Percentiles rank a stretch among this genome's conserved stretches.
phyloP scores from a whole-genome alignment of 31 red algal genomes.

The Odonthalia washingtoniensis region DNA sequence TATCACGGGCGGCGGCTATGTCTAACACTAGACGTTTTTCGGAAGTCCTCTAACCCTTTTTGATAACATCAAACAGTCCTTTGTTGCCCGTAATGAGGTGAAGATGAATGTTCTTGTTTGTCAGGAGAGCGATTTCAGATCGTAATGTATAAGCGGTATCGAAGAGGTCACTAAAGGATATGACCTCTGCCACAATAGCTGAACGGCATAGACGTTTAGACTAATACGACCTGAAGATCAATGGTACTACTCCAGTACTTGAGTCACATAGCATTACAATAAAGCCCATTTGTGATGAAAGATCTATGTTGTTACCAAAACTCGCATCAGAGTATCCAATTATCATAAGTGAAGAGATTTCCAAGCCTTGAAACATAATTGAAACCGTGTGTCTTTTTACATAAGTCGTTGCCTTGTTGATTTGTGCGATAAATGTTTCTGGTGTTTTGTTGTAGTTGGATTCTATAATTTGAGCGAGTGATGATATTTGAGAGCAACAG shows the following conservation, averaged over 20 bases:
- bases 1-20: not conserved
- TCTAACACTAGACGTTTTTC: conserved; percentile 10
- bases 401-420: too few relatives aligned
- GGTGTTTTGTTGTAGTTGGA: too few relatives aligned
- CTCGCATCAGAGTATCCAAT: conserved; percentile 8
- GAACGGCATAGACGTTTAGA: not conserved
- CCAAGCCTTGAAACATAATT: too few relatives aligned
- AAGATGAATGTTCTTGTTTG: not conserved
- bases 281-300: too few relatives aligned
- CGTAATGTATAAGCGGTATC: not conserved
- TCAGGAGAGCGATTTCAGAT: not conserved
- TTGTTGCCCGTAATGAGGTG: not conserved
- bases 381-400: too few relatives aligned
- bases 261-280: too few relatives aligned
- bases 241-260: too few relatives aligned
- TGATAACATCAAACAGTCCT: conserved; percentile 5
- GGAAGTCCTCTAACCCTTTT: not conserved
- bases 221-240: not conserved
- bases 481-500: too few relatives aligned
- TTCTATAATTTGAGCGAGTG: too few relatives aligned
- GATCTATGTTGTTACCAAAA: not conserved
- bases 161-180: not conserved
- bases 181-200: not conserved
- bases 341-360: too few relatives aligned
- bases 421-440: too few relatives aligned